These are phyloP conservation scores for Leersia perrieri DNA, from an alignment of 176 grass and related monocot species.

Conservation along the genomic window DNA sequence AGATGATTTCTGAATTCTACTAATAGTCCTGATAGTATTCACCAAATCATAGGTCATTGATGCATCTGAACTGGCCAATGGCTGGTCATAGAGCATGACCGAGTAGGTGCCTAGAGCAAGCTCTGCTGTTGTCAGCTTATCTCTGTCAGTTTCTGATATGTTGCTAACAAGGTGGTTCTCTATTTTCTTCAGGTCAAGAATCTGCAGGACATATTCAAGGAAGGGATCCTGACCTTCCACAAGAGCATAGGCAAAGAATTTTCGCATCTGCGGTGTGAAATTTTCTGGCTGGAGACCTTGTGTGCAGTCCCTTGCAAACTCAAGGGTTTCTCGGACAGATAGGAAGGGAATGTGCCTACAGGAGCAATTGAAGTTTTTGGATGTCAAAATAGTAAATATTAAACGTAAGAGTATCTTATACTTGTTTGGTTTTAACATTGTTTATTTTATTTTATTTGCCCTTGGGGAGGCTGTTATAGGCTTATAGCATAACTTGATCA, in stretches of 20 bases:
- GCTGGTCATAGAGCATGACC: constrained; percentile 30
- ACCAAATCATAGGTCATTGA: constrained; percentile 31
- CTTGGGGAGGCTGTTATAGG: no score
- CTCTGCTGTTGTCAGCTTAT: constrained; percentile 34
- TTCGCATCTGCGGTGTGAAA: constrained; percentile 34
- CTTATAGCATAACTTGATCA: no score
- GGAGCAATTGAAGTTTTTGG: neutral
- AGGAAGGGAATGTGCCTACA: constrained; percentile 37
- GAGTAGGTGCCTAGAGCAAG: constrained; percentile 30
- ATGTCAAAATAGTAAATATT: no score
- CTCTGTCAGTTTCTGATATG: constrained; percentile 13
- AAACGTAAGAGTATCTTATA: no score
- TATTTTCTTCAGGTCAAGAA: constrained; percentile 40
- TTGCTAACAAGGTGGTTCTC: constrained; percentile 20
- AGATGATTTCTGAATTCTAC: constrained; percentile 32
- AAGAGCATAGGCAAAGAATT: constrained; percentile 33
- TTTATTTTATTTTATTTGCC: no score
- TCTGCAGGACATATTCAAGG: constrained; percentile 34
- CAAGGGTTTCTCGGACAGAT: constrained; percentile 24
- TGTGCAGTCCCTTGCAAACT: constrained; percentile 36
- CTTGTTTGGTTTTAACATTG: no score
- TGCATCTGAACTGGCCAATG: constrained; percentile 16
- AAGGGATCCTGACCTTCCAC: constrained; percentile 40
- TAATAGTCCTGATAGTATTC: neutral
- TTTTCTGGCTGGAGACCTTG: constrained; percentile 32